These are phyloP conservation scores for Blechomonas ayalai DNA, from an alignment of 208 protist species.

Conservation along the genomic window DNA sequence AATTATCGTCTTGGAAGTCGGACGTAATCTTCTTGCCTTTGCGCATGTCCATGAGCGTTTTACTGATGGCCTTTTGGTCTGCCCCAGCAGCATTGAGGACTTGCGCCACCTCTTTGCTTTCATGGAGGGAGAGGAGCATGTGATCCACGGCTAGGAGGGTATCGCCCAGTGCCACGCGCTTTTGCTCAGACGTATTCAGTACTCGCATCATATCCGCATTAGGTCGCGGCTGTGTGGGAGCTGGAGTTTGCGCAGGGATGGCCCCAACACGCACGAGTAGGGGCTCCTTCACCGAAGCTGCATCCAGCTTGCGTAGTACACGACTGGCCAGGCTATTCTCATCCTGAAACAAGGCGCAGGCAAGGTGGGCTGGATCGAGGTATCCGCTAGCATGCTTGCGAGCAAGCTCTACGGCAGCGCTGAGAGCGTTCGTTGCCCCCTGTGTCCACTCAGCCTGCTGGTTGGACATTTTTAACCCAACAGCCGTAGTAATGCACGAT, in stretches of 20 bases:
- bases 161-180: constrained; percentile 61
- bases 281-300: constrained; percentile 36
- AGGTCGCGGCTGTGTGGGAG: constrained; percentile 53
- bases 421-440: constrained; percentile 36
- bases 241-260: constrained; percentile 51
- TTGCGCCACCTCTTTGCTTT: constrained; percentile 37
- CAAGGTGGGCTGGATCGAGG: constrained; percentile 62
- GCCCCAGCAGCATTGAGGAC: constrained; percentile 68
- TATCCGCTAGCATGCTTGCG: constrained; percentile 46
- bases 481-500: no score
- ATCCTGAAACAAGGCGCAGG: constrained; percentile 38
- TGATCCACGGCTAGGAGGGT: constrained; percentile 72
- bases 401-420: constrained; percentile 32
- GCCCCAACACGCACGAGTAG: constrained; percentile 29
- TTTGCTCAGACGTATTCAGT: constrained; percentile 77
- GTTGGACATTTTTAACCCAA: constrained; percentile 24
- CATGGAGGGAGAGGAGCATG: constrained; percentile 67
- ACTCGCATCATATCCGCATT: constrained; percentile 65
- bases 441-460: constrained; percentile 56
- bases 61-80: constrained; percentile 40
- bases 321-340: constrained; percentile 54
- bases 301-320: constrained; percentile 53
- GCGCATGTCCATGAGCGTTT: constrained; percentile 67
- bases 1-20: constrained; percentile 75
- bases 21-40: constrained; percentile 80